phyloP scores from a whole-genome alignment of 1,284 basidiomycete genomes.

The Taiwanofungus camphoratus region DNA sequence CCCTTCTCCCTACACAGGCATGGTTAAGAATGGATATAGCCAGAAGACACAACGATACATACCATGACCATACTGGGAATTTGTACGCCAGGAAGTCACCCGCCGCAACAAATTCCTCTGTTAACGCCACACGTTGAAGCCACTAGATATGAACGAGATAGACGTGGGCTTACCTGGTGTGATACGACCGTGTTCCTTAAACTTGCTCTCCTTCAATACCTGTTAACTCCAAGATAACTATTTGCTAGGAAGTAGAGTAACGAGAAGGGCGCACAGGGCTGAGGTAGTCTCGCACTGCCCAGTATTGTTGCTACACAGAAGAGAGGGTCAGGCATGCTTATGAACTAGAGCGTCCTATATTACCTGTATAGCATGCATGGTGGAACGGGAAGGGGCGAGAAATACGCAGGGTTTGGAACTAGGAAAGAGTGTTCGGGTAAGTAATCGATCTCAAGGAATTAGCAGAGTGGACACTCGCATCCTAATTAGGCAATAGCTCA shows the following conservation, averaged over 20 bases:
- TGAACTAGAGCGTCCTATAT: not conserved
- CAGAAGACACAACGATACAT: conserved; percentile 25
- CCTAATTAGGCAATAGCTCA: no score
- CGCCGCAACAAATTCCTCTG: conserved; percentile 94
- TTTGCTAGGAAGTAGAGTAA: conserved; percentile 12
- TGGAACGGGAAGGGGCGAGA: no score
- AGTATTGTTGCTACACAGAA: conserved; percentile 73
- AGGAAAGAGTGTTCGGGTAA: not conserved
- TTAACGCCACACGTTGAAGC: conserved; percentile 9
- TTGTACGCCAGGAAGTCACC: conserved; percentile 95
- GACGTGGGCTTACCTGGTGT: conserved; percentile 72
- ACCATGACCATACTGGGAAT: conserved; percentile 95
- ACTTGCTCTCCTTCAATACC: conserved; percentile 97
- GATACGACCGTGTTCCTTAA: conserved; percentile 97
- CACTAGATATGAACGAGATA: conserved; percentile 8
- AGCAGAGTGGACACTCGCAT: no score
- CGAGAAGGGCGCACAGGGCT: conserved; percentile 65
- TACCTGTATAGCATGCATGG: conserved; percentile 73
- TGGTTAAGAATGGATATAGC: not conserved
- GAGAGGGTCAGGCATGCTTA: not conserved
- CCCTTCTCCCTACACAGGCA: conserved; percentile 72
- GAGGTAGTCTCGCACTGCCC: conserved; percentile 94
- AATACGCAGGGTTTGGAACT: no score
- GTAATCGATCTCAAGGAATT: not conserved
- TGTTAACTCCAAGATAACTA: conserved; percentile 28